These are phyloP conservation scores for Dictyostelium brefeldianum DNA, from an alignment of 78 protist genomes.

Conservation along the genomic window DNA sequence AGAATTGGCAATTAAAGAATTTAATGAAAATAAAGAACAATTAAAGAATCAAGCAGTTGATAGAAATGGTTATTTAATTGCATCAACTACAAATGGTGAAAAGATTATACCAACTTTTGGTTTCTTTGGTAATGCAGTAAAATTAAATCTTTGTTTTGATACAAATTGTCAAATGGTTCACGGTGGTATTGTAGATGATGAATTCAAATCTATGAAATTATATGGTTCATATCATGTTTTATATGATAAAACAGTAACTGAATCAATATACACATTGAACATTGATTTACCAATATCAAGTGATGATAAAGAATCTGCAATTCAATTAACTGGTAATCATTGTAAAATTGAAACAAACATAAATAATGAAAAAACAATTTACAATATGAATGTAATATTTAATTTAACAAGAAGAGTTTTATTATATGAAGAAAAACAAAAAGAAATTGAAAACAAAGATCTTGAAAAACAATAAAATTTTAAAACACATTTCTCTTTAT, in stretches of 20 bases:
- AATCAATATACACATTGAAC: background rate
- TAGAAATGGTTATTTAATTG: constrained; percentile 15
- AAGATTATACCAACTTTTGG: background rate
- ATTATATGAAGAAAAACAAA: background rate
- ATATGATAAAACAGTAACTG: background rate
- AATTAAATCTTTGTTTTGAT: background rate
- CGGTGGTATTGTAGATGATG: background rate
- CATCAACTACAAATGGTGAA: background rate
- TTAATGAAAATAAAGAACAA: constrained; percentile 4
- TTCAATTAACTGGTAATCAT: background rate
- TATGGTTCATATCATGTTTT: background rate
- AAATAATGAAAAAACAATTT: background rate
- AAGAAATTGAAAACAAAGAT: background rate
- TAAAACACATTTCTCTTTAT: too few species aligned
- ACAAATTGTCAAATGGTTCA: background rate
- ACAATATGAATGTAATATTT: background rate
- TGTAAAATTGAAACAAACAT: background rate
- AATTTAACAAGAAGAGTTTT: constrained; percentile 1
- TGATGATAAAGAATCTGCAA: background rate
- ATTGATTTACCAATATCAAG: background rate
- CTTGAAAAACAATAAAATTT: too few species aligned
- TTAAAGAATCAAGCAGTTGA: background rate
- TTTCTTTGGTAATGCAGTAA: background rate
- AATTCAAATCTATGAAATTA: background rate
- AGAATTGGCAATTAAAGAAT: background rate